Base-by-base conservation (phyloP, 2,329 filamentous ascomycete genomes). In the Pseudofabraea citricarpa region DNA sequence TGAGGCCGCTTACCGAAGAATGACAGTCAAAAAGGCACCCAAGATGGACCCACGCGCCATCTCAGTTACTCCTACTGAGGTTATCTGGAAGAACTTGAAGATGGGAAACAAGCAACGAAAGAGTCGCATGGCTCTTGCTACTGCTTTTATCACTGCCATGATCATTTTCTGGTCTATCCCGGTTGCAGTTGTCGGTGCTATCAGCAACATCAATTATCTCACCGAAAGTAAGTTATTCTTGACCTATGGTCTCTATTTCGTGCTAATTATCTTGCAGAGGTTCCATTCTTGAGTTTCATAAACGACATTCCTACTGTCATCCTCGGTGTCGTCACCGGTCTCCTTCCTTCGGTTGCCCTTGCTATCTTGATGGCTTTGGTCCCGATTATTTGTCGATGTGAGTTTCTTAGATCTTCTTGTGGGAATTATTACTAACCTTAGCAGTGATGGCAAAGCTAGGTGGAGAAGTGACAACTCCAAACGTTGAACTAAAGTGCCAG, bases 141-240 rank as follows among this genome's bases (percentile, higher is more conserved):
- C 84, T 32, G 77, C 72, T 12, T 83, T 94, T 38, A 82, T 97
- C 41, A 67, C 77, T 12, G 81, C 75, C 1, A 72, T 94, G 47
- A 86, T 97, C 58, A 73, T 96, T 48, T 97, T 97, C 71, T 97
- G 93, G 80, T 75, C 79, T 3, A 68, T 83, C 38, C 80, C 80
- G 0, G 77, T 94, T 10, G 88, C 84, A 3, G 72, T 90, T 36
- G 87, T 97, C 31, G 90, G 88, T 63, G 70, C 81, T 27, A 85
- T 96, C 57, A 93, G 89, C 48, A 95, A 97, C 63, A 79, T 98
- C 55, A 76, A 81, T 48, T 81, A 76, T 47, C 67, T 96, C 5
- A 67, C 78, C 44, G 71, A 70, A 24, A 53, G 55, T 58, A 49
- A 43, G 54, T 50, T n/a, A 20, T n/a, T 21, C 13, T 31, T 15